Evolutionary conservation across 257 asterid genomes (phyloP), one percentile per base, ranked within the genome.

Genomic region (Primulina eburnea): DNA sequence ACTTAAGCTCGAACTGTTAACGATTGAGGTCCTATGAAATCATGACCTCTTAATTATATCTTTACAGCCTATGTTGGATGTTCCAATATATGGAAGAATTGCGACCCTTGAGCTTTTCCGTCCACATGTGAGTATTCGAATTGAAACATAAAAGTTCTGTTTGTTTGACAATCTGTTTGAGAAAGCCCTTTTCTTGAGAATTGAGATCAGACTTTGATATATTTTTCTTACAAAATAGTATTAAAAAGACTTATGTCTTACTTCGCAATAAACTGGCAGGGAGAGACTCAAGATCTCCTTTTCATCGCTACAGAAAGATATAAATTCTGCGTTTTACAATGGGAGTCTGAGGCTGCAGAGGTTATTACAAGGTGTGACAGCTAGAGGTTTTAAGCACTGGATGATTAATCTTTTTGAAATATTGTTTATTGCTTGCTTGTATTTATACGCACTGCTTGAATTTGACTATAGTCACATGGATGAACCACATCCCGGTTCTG

Each of bases 31-130:
- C 40, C n/a, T 55, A 35, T 30, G 30, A 17, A 61, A 34, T 66
- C 53, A 47, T 32, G 70, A 57, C 4, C 33, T 59, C 62, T 63
- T 16, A 64, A 67, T 77, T 74, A 56, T 56, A 28, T 69, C 7
- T 78, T 52, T 78, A 79, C 92, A 94, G 99, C 95, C 98, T 38
- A 83, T 91, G 92, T 73, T 91, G 85, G 99, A 94, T 73, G 96
- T 94, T 84, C 97, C 99, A 16, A 89, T 94, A 80, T 91, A 94
- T 88, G 99, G 99, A 75, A 86, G 99, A 75, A 94, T 94, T 18
- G 99, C 99, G 58, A 94, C 98, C 3, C 97, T 94, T 28, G 96
- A 91, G 89, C 99, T 94, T 65, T 91, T 94, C 55, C 97, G 97
- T 18, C 97, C 99, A 40, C 99, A 91, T 62, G 99, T 94, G 81